phyloP scores from a whole-genome alignment of 2,329 filamentous ascomycete genomes.

The Calycina herbarum region DNA sequence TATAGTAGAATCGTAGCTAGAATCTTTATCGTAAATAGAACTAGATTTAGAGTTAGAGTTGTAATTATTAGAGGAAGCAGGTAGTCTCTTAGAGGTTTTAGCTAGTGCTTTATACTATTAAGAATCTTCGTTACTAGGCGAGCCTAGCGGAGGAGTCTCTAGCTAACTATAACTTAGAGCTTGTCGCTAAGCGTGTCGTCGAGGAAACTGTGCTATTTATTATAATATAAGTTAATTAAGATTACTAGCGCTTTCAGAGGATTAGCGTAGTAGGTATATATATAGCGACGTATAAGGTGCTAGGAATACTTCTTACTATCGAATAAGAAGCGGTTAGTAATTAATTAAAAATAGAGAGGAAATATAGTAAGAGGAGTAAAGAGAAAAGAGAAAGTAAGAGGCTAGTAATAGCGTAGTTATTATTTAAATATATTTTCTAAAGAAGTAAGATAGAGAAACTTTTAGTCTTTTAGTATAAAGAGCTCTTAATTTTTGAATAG shows the following conservation, averaged over 20 bases:
- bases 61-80: neutral
- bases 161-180: constrained; percentile 7
- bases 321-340: neutral
- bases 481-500: neutral
- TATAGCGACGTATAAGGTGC: neutral
- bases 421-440: neutral
- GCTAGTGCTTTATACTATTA: constrained; percentile 7
- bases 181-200: constrained; percentile 14
- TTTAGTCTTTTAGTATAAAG: neutral
- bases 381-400: constrained; percentile 1
- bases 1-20: constrained; percentile 22
- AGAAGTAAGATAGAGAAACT: neutral
- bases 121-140: constrained; percentile 1
- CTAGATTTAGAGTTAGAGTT: constrained; percentile 10
- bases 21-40: constrained; percentile 17
- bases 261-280: neutral
- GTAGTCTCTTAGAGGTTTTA: constrained; percentile 10
- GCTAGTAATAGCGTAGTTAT: neutral
- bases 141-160: constrained; percentile 1
- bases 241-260: neutral
- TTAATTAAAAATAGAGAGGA: neutral
- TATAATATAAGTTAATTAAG: neutral
- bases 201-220: constrained; percentile 8
- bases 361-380: neutral
- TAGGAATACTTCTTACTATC: neutral